Conservation (phyloP, 306 rosid species). For the Cucurbita maxima region DNA sequence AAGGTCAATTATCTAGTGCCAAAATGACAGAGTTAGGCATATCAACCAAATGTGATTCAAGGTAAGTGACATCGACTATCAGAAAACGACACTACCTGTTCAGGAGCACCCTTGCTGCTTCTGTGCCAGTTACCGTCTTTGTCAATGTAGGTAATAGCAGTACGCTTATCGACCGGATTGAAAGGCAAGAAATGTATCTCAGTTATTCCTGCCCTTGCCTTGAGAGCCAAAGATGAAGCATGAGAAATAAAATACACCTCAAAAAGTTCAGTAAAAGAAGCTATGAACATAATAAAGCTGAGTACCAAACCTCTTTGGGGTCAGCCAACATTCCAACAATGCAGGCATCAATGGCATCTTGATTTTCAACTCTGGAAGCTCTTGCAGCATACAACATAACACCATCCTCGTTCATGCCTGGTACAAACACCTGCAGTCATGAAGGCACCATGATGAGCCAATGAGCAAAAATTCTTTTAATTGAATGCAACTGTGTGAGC, state of each 20-base stretch:
- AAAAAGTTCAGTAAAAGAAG: not conserved
- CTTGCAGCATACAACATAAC: constrained; percentile 55
- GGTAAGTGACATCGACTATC: not conserved
- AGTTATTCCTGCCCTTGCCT: constrained; percentile 73
- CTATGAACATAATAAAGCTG: not conserved
- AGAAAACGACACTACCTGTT: constrained; percentile 37
- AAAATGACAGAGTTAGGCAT: not conserved
- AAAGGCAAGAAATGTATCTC: constrained; percentile 90
- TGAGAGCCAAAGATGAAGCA: not conserved
- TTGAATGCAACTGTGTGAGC: not conserved
- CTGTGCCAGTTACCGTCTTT: constrained; percentile 50
- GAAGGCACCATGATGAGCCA: constrained; percentile 4
- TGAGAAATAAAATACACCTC: not conserved
- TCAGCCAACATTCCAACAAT: constrained; percentile 72
- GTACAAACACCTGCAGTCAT: constrained; percentile 38
- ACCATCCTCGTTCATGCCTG: constrained; percentile 31
- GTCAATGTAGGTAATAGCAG: constrained; percentile 73
- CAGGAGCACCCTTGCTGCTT: constrained; percentile 93
- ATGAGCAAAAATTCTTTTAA: not conserved
- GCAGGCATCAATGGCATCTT: constrained; percentile 83
- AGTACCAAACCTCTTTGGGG: constrained; percentile 58
- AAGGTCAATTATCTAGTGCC: constrained; percentile 59
- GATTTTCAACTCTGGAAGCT: constrained; percentile 78
- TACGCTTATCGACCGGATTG: constrained; percentile 81
- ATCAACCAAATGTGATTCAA: not conserved